These are phyloP conservation scores for Phalaenopsis equestris DNA, from an alignment of 106 monocot genomes.

Conservation along the genomic window DNA sequence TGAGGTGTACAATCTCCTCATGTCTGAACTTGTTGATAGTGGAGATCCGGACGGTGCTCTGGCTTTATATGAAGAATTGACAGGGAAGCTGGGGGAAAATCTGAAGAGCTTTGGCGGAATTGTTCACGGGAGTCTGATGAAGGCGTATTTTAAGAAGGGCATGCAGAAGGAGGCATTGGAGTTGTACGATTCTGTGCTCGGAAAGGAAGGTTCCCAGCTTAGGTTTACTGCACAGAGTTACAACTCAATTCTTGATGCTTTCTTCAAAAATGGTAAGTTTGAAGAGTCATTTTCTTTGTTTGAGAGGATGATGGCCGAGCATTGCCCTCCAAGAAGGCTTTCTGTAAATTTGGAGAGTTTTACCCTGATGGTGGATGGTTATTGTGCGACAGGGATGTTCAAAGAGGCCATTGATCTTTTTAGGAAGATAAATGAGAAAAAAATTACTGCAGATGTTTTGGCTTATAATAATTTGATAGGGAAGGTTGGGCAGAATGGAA, in stretches of 20 bases:
- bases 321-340: constrained; percentile 53
- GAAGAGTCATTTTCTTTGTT: constrained; percentile 49
- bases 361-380: constrained; percentile 75
- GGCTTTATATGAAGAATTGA: constrained; percentile 48
- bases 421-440: constrained; percentile 55
- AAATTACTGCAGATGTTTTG: constrained; percentile 37
- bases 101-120: constrained; percentile 24
- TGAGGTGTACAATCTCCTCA: constrained; percentile 49
- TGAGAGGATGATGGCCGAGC: constrained; percentile 52
- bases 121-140: constrained; percentile 67
- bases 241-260: constrained; percentile 56
- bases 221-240: constrained; percentile 54
- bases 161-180: constrained; percentile 60
- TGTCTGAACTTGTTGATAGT: constrained; percentile 46
- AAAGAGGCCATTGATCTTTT: constrained; percentile 58
- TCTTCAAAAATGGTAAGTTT: constrained; percentile 46
- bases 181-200: constrained; percentile 32
- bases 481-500: constrained; percentile 41
- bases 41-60: constrained; percentile 41
- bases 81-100: constrained; percentile 48
- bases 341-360: constrained; percentile 60
- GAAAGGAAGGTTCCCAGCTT: constrained; percentile 38
- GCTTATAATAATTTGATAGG: constrained; percentile 77
- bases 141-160: constrained; percentile 56
- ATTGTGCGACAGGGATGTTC: constrained; percentile 44